Conservation (phyloP, 1,139 yeast genomes). For the Protomyces macrosporus region DNA sequence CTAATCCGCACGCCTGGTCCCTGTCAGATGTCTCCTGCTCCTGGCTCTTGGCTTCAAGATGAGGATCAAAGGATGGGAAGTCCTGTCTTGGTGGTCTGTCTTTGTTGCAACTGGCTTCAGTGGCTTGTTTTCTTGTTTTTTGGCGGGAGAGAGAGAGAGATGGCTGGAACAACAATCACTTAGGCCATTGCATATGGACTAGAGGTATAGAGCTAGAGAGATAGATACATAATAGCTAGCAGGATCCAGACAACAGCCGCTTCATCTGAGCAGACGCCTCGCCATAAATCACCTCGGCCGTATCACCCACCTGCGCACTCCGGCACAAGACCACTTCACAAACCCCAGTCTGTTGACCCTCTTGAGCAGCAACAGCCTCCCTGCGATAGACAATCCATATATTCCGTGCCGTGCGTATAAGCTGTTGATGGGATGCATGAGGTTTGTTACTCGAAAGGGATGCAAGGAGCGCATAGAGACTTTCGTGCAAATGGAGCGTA, state of each 20-base stretch:
- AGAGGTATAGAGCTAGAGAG: too few relatives aligned
- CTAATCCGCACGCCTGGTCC: too few relatives aligned
- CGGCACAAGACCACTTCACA: constrained; percentile 4
- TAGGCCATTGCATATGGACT: not conserved
- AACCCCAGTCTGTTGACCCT: not conserved
- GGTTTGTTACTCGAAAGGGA: not conserved
- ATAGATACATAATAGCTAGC: too few relatives aligned
- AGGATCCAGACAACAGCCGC: not conserved
- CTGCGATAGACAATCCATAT: constrained; percentile 10
- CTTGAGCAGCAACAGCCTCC: not conserved
- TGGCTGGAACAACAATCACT: not conserved
- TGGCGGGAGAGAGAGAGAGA: not conserved
- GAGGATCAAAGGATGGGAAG: not conserved
- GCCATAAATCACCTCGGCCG: constrained; percentile 9
- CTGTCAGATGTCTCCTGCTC: too few relatives aligned
- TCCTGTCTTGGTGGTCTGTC: not conserved
- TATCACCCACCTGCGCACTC: constrained; percentile 10
- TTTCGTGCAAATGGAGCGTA: constrained; percentile 13
- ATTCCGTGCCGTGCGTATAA: constrained; percentile 1
- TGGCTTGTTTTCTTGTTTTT: not conserved
- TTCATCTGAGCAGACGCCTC: not conserved
- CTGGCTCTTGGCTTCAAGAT: not conserved
- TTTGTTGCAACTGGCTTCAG: too few relatives aligned
- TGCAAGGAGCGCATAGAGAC: not conserved
- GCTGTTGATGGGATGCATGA: not conserved